Evolutionary conservation across 768 basidiomycete genomes (phyloP).

Genomic region (Podaxis sp.): DNA sequence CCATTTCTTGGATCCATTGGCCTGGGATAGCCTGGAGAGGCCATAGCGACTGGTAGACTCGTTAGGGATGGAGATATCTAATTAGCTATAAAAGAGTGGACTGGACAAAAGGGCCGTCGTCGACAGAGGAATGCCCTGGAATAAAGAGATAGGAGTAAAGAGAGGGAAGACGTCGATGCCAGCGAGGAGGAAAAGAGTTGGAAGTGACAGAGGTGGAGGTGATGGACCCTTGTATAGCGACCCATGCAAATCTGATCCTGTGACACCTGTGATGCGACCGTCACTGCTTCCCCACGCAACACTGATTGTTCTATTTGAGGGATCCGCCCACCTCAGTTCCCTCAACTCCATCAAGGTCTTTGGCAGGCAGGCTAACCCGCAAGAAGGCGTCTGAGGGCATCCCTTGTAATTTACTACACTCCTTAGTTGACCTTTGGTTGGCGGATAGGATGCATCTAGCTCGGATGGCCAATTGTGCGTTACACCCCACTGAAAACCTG

Average conservation of each 20-base stretch:
- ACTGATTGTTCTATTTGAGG: neutral
- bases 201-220: constrained; percentile 20
- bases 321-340: neutral
- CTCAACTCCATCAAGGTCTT: neutral
- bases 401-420: too few relatives aligned
- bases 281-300: constrained; percentile 12
- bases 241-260: constrained; percentile 19
- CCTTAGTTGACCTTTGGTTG: too few relatives aligned
- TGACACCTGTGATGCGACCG: constrained; percentile 19
- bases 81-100: constrained; percentile 19
- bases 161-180: constrained; percentile 15
- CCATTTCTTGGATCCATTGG: constrained; percentile 18
- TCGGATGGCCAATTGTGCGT: too few relatives aligned
- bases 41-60: constrained; percentile 15
- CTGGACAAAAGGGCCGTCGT: constrained; percentile 10
- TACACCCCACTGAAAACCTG: neutral
- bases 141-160: constrained; percentile 10
- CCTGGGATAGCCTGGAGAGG: constrained; percentile 16
- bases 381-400: too few relatives aligned
- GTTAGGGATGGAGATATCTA: neutral
- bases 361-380: neutral
- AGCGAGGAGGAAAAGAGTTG: constrained; percentile 16
- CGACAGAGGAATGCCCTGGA: neutral
- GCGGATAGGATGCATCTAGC: too few relatives aligned
- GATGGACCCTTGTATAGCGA: constrained; percentile 21